Evolutionary conservation across 352 stramenopile genomes (phyloP).

Genomic region (Phytopythium ostracodes): DNA sequence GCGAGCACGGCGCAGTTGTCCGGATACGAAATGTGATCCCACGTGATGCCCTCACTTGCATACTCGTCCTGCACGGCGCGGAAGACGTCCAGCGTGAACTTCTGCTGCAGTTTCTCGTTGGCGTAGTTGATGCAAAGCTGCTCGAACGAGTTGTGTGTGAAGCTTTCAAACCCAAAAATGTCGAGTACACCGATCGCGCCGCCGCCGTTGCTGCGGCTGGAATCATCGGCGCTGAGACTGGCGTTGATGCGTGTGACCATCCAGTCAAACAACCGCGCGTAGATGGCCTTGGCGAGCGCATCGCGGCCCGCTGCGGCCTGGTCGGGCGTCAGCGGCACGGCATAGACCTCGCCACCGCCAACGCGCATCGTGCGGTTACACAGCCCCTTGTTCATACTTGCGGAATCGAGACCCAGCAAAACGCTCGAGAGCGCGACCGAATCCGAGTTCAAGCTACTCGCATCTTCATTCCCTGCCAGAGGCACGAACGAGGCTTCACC

Average conservation of each 20-base stretch:
- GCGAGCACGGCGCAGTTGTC: constrained; percentile 78
- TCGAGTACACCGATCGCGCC: constrained; percentile 82
- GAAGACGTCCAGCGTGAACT: constrained; percentile 81
- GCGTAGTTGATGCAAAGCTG: constrained; percentile 96
- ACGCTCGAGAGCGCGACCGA: constrained; percentile 39
- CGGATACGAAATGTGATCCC: constrained; percentile 74
- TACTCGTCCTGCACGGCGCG: constrained; percentile 64
- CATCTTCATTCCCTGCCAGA: constrained; percentile 53
- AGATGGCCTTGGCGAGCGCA: constrained; percentile 93
- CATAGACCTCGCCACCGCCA: constrained; percentile 56
- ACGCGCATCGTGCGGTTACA: constrained; percentile 68
- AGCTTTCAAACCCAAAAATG: constrained; percentile 90
- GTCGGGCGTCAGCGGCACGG: constrained; percentile 50
- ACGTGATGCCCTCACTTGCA: constrained; percentile 60
- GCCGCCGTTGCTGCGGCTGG: not conserved
- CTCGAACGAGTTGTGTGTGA: constrained; percentile 90
- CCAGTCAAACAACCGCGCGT: constrained; percentile 95
- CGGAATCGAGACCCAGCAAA: constrained; percentile 43
- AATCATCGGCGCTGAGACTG: constrained; percentile 34
- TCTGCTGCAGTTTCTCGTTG: constrained; percentile 91
- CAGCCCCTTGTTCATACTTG: constrained; percentile 52
- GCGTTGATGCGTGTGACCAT: constrained; percentile 90
- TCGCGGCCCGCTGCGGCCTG: constrained; percentile 85
- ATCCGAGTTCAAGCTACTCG: constrained; percentile 29
- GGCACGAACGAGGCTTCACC: constrained; percentile 58